Percentiles rank a stretch among this genome's conserved stretches.
Evolutionary conservation across 2,329 filamentous ascomycete genomes (phyloP).

Genomic region (Ascosphaera pollenicola): DNA sequence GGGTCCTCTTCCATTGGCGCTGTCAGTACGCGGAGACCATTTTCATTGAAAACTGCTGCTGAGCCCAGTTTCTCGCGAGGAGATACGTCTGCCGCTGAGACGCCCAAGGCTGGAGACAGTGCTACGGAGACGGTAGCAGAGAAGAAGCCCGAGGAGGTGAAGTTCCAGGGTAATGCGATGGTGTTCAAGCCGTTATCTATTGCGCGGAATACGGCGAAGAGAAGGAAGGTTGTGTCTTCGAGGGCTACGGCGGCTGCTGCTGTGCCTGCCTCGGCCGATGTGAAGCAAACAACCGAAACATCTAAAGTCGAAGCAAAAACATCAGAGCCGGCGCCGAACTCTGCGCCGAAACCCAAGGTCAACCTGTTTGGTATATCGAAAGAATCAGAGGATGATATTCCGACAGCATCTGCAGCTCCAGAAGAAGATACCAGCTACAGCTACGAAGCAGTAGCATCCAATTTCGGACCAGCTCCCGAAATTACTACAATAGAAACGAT

Average conservation of each 20-base stretch:
- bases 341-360: slow-evolving; percentile 19
- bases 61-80: slow-evolving; percentile 68
- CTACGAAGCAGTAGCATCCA: no score
- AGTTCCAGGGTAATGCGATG: slow-evolving; percentile 51
- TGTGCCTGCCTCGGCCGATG: no score
- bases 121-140: slow-evolving; percentile 2
- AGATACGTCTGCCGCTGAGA: slow-evolving; percentile 57
- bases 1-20: slow-evolving; percentile 14
- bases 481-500: no score
- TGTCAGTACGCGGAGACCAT: slow-evolving; percentile 28
- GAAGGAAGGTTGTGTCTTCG: slow-evolving; percentile 26
- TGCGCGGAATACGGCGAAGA: slow-evolving; percentile 49
- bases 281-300: slow-evolving; percentile 4
- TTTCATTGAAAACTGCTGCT: slow-evolving; percentile 64
- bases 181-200: slow-evolving; percentile 85
- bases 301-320: slow-evolving; percentile 6
- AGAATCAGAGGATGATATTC: slow-evolving; percentile 9
- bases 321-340: slow-evolving; percentile 4
- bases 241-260: slow-evolving; percentile 6
- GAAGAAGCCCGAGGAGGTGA: slow-evolving; percentile 16
- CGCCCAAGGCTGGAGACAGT: slow-evolving; percentile 28
- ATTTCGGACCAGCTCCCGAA: no score
- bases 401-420: no score
- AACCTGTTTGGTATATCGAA: slow-evolving; percentile 21
- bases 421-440: no score